Conservation (phyloP, 2,329 filamentous ascomycete species). For the Talaromyces sp. region DNA sequence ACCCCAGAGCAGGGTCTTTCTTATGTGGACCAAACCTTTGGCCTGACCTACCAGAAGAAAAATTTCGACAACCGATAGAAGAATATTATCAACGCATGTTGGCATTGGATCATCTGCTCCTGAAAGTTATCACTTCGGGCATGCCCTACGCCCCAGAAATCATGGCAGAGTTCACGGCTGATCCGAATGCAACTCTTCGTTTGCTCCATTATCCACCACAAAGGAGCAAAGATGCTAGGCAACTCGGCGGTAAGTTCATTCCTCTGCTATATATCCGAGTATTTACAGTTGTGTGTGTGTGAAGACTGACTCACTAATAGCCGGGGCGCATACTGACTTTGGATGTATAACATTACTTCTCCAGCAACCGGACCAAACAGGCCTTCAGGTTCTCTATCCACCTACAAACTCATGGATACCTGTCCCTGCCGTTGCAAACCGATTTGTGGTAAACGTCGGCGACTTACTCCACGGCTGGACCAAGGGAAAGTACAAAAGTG, state of each 20-base stretch:
- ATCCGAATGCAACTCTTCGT: background rate
- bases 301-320: constrained; percentile 7
- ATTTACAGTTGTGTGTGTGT: background rate
- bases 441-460: constrained; percentile 27
- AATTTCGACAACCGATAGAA: background rate
- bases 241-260: constrained; percentile 11
- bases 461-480: constrained; percentile 40
- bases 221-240: background rate
- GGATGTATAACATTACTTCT: constrained; percentile 38
- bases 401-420: background rate
- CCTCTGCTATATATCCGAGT: background rate
- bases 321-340: constrained; percentile 43
- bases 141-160: background rate
- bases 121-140: background rate
- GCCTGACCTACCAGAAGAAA: background rate
- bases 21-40: background rate
- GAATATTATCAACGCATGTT: background rate
- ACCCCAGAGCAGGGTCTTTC: background rate
- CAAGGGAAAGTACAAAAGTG: constrained; percentile 39
- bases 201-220: constrained; percentile 6
- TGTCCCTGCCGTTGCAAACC: background rate
- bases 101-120: background rate
- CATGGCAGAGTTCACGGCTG: background rate
- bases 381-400: constrained; percentile 30
- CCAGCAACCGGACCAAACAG: constrained; percentile 34